Evolutionary conservation across 192 early-diverging fungal species (phyloP), one percentile per base, ranked within the genome.

Genomic region (Backusella psychrophila): DNA sequence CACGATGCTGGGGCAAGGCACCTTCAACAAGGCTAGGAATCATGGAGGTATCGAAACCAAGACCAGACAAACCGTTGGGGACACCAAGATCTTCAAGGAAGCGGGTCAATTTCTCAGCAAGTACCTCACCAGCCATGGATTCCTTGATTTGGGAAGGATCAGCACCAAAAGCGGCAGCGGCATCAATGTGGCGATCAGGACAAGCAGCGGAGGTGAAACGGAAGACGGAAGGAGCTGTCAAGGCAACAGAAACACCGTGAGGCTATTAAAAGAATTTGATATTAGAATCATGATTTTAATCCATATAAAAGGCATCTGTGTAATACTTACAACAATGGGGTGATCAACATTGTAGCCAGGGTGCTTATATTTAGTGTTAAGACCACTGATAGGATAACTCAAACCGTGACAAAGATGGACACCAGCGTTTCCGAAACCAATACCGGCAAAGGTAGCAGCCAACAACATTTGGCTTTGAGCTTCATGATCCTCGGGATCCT

Each of bases 171-270:
- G 91, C 85, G 44, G 83, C 80, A 0, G 96, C 96, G 42, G 91
- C 89, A 77, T 94, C 94, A 78, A 96, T 82, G 75, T 97, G 96
- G 31, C 96, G 91, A 38, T 97, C 96, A 23, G 96, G 94, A 73
- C 89, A 90, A 53, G 92, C 89, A 33, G 88, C 84, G 29, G 90
- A 88, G 8, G 96, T 97, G 78, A 91, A 97, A 71, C 92, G 86
- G 85, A 95, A 95, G 19, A 97, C 96, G 4, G 96, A 91, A 23
- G 96, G 96, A n/a, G 91, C 88, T n/a, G 94, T 93, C 41, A 97
- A 85, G 11, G 96, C 96, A 11, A 97, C 96, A 67, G 93, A 94
- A 74, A 97, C 94, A 42, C 93, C 80, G n/a, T 80, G 79, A 67
- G 80, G 76, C 76, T 82, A 53, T 33, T 56, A 26, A 67, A 34